phyloP scores from a whole-genome alignment of 75 land plant species.

The Selaginella tamariscina region DNA sequence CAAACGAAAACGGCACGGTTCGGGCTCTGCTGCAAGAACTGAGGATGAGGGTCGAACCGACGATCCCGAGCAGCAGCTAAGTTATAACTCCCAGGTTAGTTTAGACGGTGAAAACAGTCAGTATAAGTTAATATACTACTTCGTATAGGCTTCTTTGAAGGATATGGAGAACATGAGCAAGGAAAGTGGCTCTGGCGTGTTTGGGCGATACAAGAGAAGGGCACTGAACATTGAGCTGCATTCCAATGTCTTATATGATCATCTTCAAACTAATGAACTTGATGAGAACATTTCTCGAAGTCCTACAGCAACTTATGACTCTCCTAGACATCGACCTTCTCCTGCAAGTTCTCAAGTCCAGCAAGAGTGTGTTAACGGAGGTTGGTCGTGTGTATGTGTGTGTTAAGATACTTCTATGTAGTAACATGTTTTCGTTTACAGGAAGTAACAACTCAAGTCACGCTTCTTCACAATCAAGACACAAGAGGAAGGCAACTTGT shows the following conservation, averaged over 20 bases:
- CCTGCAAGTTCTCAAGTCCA: not conserved
- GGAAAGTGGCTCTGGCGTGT: not conserved
- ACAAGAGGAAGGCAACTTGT: not conserved
- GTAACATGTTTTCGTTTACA: no score
- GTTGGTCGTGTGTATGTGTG: no score
- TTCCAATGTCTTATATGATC: constrained; percentile 17
- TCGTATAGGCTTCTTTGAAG: constrained; percentile 9
- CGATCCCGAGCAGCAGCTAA: not conserved
- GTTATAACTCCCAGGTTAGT: not conserved
- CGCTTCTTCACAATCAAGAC: not conserved
- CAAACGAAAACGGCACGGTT: constrained; percentile 9
- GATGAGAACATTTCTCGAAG: not conserved
- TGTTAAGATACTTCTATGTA: no score
- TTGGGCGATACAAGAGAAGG: constrained; percentile 11
- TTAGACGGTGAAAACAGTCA: not conserved
- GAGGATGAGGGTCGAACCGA: not conserved
- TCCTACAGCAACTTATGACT: not conserved
- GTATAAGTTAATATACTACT: not conserved
- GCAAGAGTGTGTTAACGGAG: no score
- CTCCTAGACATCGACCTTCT: constrained; percentile 3
- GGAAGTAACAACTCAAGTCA: not conserved
- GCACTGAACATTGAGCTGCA: constrained; percentile 12
- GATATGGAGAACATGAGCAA: constrained; percentile 1
- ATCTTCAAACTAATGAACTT: not conserved
- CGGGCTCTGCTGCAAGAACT: not conserved